These are phyloP conservation scores for Cardamine occulta DNA, from an alignment of 345 rosid genomes.

Conservation along the genomic window DNA sequence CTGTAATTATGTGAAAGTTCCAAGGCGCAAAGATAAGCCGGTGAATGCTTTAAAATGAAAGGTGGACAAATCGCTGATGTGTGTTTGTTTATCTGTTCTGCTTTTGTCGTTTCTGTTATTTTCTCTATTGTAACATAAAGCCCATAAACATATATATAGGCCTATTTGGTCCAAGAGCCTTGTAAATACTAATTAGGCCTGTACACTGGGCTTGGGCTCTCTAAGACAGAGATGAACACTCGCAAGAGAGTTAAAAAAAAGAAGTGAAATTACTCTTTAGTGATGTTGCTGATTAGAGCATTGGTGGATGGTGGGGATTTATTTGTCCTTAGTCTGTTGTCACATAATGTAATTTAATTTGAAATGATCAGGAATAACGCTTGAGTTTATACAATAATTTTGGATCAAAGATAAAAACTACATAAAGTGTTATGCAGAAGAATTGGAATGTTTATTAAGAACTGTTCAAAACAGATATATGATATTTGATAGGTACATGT, in stretches of 20 bases:
- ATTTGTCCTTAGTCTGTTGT: not conserved
- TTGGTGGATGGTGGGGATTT: not conserved
- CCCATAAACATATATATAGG: not conserved
- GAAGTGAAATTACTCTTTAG: not conserved
- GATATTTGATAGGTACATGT: not conserved
- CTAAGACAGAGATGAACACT: not conserved
- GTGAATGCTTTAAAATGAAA: not conserved
- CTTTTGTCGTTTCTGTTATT: not conserved
- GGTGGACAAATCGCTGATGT: conserved; percentile 19
- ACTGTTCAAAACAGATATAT: not conserved
- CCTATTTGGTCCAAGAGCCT: not conserved
- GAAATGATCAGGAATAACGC: not conserved
- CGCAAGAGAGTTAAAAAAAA: not conserved
- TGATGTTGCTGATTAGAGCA: not conserved
- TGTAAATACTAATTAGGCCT: not conserved
- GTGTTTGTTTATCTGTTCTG: conserved; percentile 23
- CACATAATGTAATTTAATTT: not conserved
- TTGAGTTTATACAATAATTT: not conserved
- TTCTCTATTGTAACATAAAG: not conserved
- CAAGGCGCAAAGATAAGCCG: conserved; percentile 18
- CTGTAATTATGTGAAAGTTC: conserved; percentile 26
- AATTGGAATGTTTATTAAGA: not conserved
- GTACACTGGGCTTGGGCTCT: not conserved
- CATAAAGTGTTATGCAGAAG: not conserved
- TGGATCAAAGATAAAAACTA: not conserved